Evolutionary conservation across 352 stramenopile genomes (phyloP).

Genomic region (Phytophthora chlamydospora): DNA sequence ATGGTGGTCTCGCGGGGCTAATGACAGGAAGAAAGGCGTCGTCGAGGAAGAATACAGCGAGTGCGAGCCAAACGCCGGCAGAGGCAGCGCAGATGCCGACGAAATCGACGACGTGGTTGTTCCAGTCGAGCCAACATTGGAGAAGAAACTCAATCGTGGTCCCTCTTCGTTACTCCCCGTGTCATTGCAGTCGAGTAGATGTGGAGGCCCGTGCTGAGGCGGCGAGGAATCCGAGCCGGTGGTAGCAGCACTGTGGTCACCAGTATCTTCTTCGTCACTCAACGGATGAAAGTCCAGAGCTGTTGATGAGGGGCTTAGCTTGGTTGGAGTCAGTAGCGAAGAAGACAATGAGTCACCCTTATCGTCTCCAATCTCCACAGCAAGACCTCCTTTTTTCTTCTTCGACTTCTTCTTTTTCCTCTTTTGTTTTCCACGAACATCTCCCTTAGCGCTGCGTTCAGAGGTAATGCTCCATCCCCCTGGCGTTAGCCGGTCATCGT

Average conservation of each 20-base stretch:
- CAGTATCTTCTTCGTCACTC: constrained; percentile 21
- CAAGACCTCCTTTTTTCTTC: constrained; percentile 24
- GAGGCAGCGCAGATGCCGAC: constrained; percentile 34
- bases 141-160: constrained; percentile 45
- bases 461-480: constrained; percentile 23
- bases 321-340: constrained; percentile 13
- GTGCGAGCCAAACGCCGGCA: constrained; percentile 50
- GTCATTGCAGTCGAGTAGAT: constrained; percentile 29
- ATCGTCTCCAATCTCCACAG: background rate
- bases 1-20: constrained; percentile 40
- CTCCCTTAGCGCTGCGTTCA: constrained; percentile 3
- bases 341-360: background rate
- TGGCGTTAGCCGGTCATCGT: constrained; percentile 14
- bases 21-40: constrained; percentile 62
- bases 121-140: constrained; percentile 39
- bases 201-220: constrained; percentile 19
- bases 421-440: constrained; percentile 27
- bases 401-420: constrained; percentile 38
- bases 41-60: constrained; percentile 50
- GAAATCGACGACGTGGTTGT: constrained; percentile 23
- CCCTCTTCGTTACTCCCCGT: constrained; percentile 25
- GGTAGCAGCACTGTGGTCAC: constrained; percentile 32
- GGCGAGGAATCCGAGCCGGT: constrained; percentile 36
- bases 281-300: constrained; percentile 7
- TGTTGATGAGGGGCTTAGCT: background rate